These are phyloP conservation scores for Talaromyces verruculosus DNA, from an alignment of 2,329 filamentous ascomycete genomes.

Conservation along the genomic window DNA sequence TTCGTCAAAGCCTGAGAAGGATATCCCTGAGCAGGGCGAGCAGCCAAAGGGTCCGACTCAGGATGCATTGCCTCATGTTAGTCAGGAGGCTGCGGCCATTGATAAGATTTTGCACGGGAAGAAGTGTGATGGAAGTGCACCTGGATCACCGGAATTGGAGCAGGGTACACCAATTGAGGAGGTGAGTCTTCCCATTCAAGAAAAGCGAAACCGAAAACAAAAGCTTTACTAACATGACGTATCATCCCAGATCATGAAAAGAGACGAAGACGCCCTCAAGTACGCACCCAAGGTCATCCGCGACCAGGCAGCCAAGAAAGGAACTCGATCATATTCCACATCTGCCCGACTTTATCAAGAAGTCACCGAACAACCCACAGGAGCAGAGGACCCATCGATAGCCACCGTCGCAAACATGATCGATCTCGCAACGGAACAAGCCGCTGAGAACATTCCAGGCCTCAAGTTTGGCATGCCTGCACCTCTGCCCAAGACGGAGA, in stretches of 20 bases:
- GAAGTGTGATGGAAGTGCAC: conserved; percentile 41
- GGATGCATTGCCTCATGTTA: conserved; percentile 59
- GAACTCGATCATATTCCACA: conserved; percentile 60
- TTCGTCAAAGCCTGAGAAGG: conserved; percentile 35
- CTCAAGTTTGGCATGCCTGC: conserved; percentile 75
- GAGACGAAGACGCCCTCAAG: conserved; percentile 61
- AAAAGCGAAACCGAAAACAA: neutral
- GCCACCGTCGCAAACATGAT: conserved; percentile 41
- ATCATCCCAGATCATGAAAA: conserved; percentile 58
- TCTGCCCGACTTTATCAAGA: conserved; percentile 43
- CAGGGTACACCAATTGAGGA: conserved; percentile 68
- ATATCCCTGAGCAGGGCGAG: conserved; percentile 30
- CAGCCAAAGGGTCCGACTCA: conserved; percentile 50
- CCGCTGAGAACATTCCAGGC: conserved; percentile 51
- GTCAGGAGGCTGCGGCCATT: conserved; percentile 63
- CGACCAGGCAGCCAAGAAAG: conserved; percentile 45
- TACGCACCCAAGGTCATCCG: conserved; percentile 62
- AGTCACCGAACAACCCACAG: conserved; percentile 28
- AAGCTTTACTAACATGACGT: neutral
- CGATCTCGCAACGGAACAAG: conserved; percentile 34
- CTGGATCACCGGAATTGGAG: conserved; percentile 57
- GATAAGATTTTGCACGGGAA: conserved; percentile 56
- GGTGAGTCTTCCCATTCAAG: conserved; percentile 44
- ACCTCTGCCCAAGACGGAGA: conserved; percentile 61
- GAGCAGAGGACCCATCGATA: conserved; percentile 32